Evolutionary conservation across 257 asterid genomes (phyloP).

Genomic region (Forsythia suspensa): DNA sequence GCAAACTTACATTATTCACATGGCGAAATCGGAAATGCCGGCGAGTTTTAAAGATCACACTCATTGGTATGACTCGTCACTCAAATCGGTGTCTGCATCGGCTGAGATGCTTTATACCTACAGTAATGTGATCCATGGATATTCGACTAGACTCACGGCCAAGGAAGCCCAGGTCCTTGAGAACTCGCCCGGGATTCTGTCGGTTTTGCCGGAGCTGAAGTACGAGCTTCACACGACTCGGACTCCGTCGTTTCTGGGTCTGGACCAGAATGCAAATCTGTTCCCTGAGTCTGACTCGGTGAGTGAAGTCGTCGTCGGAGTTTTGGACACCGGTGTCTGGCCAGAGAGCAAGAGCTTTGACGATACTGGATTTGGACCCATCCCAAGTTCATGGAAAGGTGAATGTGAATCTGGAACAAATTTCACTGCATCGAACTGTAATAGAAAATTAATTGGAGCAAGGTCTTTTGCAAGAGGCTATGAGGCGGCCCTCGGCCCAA

Average conservation of each 20-base stretch:
- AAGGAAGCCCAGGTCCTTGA: constrained; percentile 51
- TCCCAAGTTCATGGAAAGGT: constrained; percentile 81
- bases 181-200: constrained; percentile 58
- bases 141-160: constrained; percentile 58
- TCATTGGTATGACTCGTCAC: constrained; percentile 75
- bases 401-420: constrained; percentile 68
- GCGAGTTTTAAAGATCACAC: constrained; percentile 50
- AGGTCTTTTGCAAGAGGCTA: constrained; percentile 62
- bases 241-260: constrained; percentile 75
- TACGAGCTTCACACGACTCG: constrained; percentile 92
- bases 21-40: constrained; percentile 82
- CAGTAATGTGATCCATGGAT: constrained; percentile 67
- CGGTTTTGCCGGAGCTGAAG: constrained; percentile 55
- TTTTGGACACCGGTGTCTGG: constrained; percentile 90
- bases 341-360: constrained; percentile 88
- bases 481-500: constrained; percentile 72
- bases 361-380: constrained; percentile 65
- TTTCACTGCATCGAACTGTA: constrained; percentile 56
- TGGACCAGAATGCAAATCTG: constrained; percentile 58
- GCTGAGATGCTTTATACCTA: constrained; percentile 75
- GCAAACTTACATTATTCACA: constrained; percentile 74
- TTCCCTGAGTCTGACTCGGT: constrained; percentile 55
- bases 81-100: constrained; percentile 67
- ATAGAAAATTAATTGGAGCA: constrained; percentile 78
- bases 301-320: constrained; percentile 71